Base-by-base conservation (phyloP, 2,329 filamentous ascomycete genomes). In the Teratosphaeria nubilosa region DNA sequence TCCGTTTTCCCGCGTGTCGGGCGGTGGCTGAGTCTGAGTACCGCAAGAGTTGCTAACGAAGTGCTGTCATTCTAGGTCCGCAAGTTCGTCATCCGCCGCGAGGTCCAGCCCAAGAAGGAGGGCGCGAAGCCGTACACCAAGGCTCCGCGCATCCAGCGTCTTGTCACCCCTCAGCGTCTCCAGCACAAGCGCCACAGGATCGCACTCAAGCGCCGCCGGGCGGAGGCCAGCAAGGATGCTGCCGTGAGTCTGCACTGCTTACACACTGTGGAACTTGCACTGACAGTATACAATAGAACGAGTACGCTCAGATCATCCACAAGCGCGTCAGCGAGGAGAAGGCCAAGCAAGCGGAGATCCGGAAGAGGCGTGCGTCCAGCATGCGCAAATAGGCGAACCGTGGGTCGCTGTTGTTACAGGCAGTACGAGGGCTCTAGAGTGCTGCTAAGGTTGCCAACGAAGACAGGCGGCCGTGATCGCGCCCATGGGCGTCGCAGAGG, bases 1-100 rank as follows among this genome's bases (percentile, higher is more conserved):
- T 60, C 41, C 41, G 41, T 41, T 41, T 30, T 55, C 59, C 59
- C 56, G 60, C 64, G 60, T 61, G 58, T 57, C 59, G 58, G 61
- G 25, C 60, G 57, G 59, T 59, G 60, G 66, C 60, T 68, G 67
- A 68, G 64, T 66, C 68, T 71, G 69, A 70, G 68, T 64, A 63
- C 62, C 41, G 41, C 41, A 48, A 55, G 58, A 59, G 22, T 53
- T 63, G 60, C 64, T 72, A 65, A 65, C 64, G 59, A 60, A 59
- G 56, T 65, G 59, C 65, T 67, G 60, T 68, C 60, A 56, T 54
- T 55, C 71, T 82, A 92, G 88, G 88, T 94, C 81, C 92, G 94
- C 84, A 96, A 97, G 84, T 99, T 96, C 83, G 94, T 99, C 80
- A 97, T 99, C 75, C 94, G 94, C 78, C 94, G 94, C 78, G 94